These are phyloP conservation scores for Babesia ovis DNA, from an alignment of 169 alveolate genomes.

Conservation along the genomic window DNA sequence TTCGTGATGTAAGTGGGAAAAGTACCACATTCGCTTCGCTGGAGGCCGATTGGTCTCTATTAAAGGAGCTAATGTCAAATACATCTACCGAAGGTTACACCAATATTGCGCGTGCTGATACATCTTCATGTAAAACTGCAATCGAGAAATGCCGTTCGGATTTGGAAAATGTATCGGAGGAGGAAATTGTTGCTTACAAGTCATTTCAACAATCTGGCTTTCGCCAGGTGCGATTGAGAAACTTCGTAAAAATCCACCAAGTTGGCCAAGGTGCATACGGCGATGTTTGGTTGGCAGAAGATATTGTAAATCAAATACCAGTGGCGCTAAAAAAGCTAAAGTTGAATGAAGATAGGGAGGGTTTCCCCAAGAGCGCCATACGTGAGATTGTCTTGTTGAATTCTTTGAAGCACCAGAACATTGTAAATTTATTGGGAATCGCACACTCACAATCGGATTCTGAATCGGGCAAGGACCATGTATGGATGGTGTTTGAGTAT, in stretches of 20 bases:
- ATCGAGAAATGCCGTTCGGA: neutral
- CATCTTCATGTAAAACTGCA: neutral
- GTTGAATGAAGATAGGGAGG: slow-evolving; percentile 84
- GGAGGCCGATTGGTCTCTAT: slow-evolving; percentile 27
- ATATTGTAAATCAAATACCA: slow-evolving; percentile 72
- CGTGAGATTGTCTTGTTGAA: slow-evolving; percentile 83
- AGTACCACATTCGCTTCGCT: neutral
- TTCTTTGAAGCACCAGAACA: slow-evolving; percentile 80
- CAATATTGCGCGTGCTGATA: slow-evolving; percentile 8
- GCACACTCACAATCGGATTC: slow-evolving; percentile 70
- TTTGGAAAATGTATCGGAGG: neutral
- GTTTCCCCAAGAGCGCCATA: slow-evolving; percentile 86
- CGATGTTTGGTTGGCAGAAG: slow-evolving; percentile 90
- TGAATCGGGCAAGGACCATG: slow-evolving; percentile 61
- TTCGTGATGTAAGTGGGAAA: neutral
- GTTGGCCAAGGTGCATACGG: slow-evolving; percentile 91
- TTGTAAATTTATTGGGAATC: slow-evolving; percentile 81
- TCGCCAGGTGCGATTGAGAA: slow-evolving; percentile 58
- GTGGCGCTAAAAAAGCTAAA: slow-evolving; percentile 86
- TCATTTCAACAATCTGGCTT: slow-evolving; percentile 17
- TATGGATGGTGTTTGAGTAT: slow-evolving; percentile 87
- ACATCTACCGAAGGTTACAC: neutral
- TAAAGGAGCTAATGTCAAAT: neutral
- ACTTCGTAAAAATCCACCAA: slow-evolving; percentile 83
- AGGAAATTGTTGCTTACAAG: neutral